Evolutionary conservation across 768 basidiomycete genomes (phyloP).

Genomic region (Hypsizygus marmoreus): DNA sequence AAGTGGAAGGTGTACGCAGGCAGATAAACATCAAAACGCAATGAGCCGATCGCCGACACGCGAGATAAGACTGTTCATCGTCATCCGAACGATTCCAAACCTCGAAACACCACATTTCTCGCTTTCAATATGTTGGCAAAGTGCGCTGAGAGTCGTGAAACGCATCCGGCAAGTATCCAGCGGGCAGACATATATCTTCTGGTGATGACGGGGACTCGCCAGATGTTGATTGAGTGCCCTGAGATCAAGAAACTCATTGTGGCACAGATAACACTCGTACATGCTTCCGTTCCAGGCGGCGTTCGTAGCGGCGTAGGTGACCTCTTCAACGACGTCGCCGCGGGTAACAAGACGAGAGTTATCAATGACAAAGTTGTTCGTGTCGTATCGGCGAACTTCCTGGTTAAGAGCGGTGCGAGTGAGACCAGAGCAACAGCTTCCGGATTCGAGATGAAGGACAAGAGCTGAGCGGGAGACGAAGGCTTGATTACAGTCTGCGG

Average conservation of each 20-base stretch:
- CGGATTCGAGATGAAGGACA: slow-evolving; percentile 63
- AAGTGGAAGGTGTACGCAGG: no score
- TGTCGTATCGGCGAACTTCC: slow-evolving; percentile 45
- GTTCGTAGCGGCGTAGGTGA: slow-evolving; percentile 32
- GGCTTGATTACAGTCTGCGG: slow-evolving; percentile 40
- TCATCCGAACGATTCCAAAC: slow-evolving; percentile 43
- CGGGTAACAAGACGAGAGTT: slow-evolving; percentile 51
- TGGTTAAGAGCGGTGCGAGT: slow-evolving; percentile 41
- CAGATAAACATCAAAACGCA: no score
- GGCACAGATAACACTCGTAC: slow-evolving; percentile 71
- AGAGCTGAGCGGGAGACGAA: slow-evolving; percentile 61
- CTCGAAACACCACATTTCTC: slow-evolving; percentile 55
- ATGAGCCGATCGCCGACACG: no score
- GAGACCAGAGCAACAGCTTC: slow-evolving; percentile 54
- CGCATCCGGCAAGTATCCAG: slow-evolving; percentile 38
- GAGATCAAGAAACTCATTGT: slow-evolving; percentile 41
- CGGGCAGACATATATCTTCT: slow-evolving; percentile 58
- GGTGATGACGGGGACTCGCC: slow-evolving; percentile 59
- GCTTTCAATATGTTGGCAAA: slow-evolving; percentile 70
- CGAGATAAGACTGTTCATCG: no score
- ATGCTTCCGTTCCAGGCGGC: slow-evolving; percentile 45
- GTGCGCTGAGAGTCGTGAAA: slow-evolving; percentile 56
- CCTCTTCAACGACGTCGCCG: slow-evolving; percentile 9
- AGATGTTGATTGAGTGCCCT: slow-evolving; percentile 60
- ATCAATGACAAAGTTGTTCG: slow-evolving; percentile 52